These are phyloP conservation scores for Kwoniella shivajii DNA, from an alignment of 1,284 basidiomycete species.

Conservation along the genomic window DNA sequence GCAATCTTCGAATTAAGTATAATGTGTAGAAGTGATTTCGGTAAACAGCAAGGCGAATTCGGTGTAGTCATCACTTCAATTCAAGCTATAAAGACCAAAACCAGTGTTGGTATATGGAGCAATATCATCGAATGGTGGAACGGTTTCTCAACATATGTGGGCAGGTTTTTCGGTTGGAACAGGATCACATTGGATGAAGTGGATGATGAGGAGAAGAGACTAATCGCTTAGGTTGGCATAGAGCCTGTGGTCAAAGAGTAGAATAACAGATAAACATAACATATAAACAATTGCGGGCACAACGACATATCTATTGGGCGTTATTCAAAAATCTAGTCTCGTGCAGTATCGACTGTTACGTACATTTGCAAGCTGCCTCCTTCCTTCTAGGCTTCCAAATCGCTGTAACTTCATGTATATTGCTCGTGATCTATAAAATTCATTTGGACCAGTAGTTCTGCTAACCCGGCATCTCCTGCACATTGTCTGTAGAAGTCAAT, in stretches of 20 bases:
- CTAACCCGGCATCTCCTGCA: slow-evolving; percentile 23
- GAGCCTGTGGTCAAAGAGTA: background rate
- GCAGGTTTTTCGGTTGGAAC: background rate
- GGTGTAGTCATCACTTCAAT: slow-evolving; percentile 38
- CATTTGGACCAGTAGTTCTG: slow-evolving; percentile 37
- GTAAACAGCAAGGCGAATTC: slow-evolving; percentile 51
- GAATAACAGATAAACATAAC: background rate
- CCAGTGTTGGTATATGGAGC: background rate
- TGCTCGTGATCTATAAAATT: slow-evolving; percentile 31
- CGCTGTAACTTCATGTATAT: too few species aligned
- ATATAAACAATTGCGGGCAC: too few species aligned
- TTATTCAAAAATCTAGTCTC: too few species aligned
- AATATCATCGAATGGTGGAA: slow-evolving; percentile 1
- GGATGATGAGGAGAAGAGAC: slow-evolving; percentile 18
- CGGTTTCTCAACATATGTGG: slow-evolving; percentile 8
- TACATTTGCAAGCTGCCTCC: too few species aligned
- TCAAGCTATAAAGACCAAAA: slow-evolving; percentile 10
- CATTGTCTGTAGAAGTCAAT: slow-evolving; percentile 48
- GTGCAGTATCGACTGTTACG: too few species aligned
- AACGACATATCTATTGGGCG: too few species aligned
- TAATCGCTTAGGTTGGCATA: slow-evolving; percentile 10
- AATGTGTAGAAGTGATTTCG: slow-evolving; percentile 55
- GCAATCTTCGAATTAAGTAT: slow-evolving; percentile 46
- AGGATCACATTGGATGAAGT: slow-evolving; percentile 10
- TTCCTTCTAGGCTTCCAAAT: too few species aligned